Evolutionary conservation across 2,329 filamentous ascomycete species (phyloP), one percentile per base, ranked within the genome.

Genomic region (Stagonosporopsis rhizophila): DNA sequence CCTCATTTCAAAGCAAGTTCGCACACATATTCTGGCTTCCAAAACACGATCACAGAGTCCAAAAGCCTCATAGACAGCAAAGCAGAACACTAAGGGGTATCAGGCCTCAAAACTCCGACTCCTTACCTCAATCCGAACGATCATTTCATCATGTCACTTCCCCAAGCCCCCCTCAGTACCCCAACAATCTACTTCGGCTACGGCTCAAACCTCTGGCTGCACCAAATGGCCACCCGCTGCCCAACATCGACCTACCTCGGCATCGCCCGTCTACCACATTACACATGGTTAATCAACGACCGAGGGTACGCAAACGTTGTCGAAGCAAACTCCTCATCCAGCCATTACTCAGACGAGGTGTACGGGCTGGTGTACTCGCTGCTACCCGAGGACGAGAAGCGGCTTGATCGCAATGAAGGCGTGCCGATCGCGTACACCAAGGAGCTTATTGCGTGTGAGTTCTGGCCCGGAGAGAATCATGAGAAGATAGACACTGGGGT

Each of bases 251-350:
- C 70, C 12, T 84, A 85, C 49, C 70, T 85, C 6, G 86, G 85
- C 39, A 76, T 89, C 46, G 88, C 81, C 3, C 75, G 82, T 19
- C 79, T 91, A 3, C 68, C 72, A 1, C 77, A 78, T 37, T 89
- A 86, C 79, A 77, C 73, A 40, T 91, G 87, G 87, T 79, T 89
- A 49, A 90, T 91, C 77, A 88, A 87, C 68, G 73, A 78, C 41
- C 81, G 87, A 1, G 87, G 87, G 14, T 90, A 87, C 69, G 89
- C 89, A 35, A 91, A 90, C 68, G 78, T 91, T n/a, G 81, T 86
- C 23, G 69, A 65, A 30, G 22, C 19, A 22, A 44, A 30, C 14
- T 53, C 42, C 71, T 38, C 51, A 39, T 19, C 52, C 2, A 22
- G 22, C 14, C 15, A 23, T 9, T 44, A 44, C 44, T 62, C 20